A percentile compares a stretch with the other conserved stretches of the same genome.
Conservation (phyloP, 805 yeast species). For the Saccharomycopsis fermentans region DNA sequence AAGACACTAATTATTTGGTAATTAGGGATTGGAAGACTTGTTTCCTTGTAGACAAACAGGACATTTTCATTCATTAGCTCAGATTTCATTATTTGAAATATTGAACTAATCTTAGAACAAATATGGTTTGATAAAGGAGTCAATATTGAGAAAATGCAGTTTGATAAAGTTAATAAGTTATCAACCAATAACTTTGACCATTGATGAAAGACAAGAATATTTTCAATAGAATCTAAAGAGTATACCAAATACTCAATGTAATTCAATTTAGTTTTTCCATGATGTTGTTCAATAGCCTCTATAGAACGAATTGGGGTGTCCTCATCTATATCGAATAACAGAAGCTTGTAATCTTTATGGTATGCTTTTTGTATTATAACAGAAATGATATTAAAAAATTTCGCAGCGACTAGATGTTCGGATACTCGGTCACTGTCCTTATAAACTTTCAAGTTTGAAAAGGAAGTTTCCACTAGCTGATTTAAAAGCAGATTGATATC, state of each 20-base stretch:
- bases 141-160: constrained; percentile 45
- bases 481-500: constrained; percentile 39
- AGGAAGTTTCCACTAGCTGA: constrained; percentile 30
- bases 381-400: constrained; percentile 10
- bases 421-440: neutral
- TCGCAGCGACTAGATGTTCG: constrained; percentile 2
- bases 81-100: constrained; percentile 25
- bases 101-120: constrained; percentile 29
- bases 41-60: constrained; percentile 29
- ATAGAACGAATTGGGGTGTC: constrained; percentile 8
- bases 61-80: constrained; percentile 18
- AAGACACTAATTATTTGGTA: constrained; percentile 36
- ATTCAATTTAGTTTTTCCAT: neutral
- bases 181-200: constrained; percentile 43
- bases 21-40: no score
- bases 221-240: constrained; percentile 37
- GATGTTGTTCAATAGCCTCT: neutral
- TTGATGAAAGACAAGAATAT: constrained; percentile 34
- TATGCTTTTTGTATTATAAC: constrained; percentile 6
- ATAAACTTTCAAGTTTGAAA: neutral
- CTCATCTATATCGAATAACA: constrained; percentile 5
- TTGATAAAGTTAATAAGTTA: constrained; percentile 41
- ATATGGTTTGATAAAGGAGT: constrained; percentile 44
- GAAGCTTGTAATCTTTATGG: constrained; percentile 7
- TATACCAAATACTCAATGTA: constrained; percentile 36